phyloP scores from a whole-genome alignment of 306 rosid species.

The Mimosa bimucronata region DNA sequence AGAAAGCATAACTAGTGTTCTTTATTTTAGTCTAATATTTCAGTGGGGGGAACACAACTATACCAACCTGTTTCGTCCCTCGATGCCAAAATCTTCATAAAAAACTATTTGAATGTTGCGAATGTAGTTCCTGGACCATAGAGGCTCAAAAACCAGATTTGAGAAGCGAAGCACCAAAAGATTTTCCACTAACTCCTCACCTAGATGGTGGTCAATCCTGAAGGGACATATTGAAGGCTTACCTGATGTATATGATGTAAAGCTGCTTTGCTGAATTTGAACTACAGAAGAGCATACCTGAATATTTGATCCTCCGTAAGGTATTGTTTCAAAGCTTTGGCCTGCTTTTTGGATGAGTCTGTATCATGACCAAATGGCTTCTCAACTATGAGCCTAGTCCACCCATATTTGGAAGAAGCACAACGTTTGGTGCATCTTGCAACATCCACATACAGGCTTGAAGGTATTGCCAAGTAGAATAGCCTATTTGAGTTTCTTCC shows the following conservation, averaged over 20 bases:
- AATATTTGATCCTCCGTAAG: slow-evolving; percentile 69
- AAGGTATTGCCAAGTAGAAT: slow-evolving; percentile 65
- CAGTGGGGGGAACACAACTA: not conserved
- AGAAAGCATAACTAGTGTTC: not conserved
- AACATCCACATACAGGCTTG: slow-evolving; percentile 61
- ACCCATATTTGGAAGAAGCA: slow-evolving; percentile 64
- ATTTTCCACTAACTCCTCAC: slow-evolving; percentile 72
- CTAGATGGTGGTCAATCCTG: slow-evolving; percentile 73
- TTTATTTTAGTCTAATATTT: not conserved
- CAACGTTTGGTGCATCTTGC: slow-evolving; percentile 56
- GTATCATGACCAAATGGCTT: slow-evolving; percentile 71
- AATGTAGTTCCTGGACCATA: slow-evolving; percentile 67
- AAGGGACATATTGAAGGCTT: slow-evolving; percentile 15
- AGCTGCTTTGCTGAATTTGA: not conserved
- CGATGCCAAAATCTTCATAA: slow-evolving; percentile 71
- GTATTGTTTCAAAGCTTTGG: slow-evolving; percentile 52
- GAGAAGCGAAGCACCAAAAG: slow-evolving; percentile 74
- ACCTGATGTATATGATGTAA: not conserved
- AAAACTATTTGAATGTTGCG: slow-evolving; percentile 63
- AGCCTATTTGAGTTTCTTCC: slow-evolving; percentile 54
- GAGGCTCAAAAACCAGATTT: slow-evolving; percentile 68
- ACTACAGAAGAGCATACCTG: slow-evolving; percentile 42
- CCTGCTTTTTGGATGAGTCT: slow-evolving; percentile 58
- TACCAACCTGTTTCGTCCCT: slow-evolving; percentile 62
- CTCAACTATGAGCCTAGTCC: slow-evolving; percentile 75